Base-by-base conservation (phyloP, 2,329 filamentous ascomycete genomes). In the Hymenoscyphus fraxineus region DNA sequence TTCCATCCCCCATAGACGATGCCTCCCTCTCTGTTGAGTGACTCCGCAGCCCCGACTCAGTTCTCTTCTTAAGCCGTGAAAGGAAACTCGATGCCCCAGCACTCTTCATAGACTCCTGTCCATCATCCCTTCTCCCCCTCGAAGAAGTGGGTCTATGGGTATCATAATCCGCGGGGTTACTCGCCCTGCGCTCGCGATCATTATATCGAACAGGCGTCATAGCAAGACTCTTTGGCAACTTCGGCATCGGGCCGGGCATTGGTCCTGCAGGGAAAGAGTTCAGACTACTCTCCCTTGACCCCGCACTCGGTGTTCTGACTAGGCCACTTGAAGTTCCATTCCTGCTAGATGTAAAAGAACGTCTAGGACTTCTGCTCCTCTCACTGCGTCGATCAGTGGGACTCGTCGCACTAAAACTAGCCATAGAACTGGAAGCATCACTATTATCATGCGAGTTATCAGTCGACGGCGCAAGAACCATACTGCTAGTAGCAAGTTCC, bases 401-500 rank as follows among this genome's bases (percentile, higher is more conserved):
- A 60, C 71, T 74, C 4, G 66, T 67, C 12, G 63, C 70, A 35
- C 72, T 67, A 12, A 58, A 66, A 59, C 70, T 73, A 3, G 66
- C 68, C 13, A 63, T 69, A 32, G 59, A 66, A 60, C 70, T 73
- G 61, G 71, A 73, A 9, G 70, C 59, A 63, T 75, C 74, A 58
- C 73, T 74, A 41, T 73, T 74, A 9, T 76, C 73, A 38, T 73
- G 64, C 1, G 71, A 72, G 38, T 68, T 69, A 13, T 76, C 74
- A 32, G 64, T 69, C 2, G 71, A 68, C 31, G 74, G 73, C 6
- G 72, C 68, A 6, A 76, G 63, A 12, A 76, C 61, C 59, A 74
- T 70, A 60, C 69, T 75, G 72, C 86, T 91, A 65, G 86, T 93
- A n/a, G 91, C 92, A 64, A 96, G 81, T 76, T 97, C 93, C 54